Conservation (phyloP, 805 yeast species). For the Barnettozyma botsteinii region DNA sequence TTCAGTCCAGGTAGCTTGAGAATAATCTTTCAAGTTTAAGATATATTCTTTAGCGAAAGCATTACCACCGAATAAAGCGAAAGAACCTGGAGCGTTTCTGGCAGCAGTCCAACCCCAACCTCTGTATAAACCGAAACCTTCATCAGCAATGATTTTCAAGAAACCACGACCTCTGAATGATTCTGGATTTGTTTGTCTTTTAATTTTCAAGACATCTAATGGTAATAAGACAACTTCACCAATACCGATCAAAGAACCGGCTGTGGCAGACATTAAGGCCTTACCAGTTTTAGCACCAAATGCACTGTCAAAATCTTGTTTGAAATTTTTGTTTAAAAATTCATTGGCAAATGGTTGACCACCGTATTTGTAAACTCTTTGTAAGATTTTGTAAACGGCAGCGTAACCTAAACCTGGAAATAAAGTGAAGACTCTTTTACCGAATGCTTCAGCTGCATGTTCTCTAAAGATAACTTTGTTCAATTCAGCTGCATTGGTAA, state of each 20-base stretch:
- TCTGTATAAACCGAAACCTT: constrained; percentile 88
- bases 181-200: constrained; percentile 99
- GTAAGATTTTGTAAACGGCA: constrained; percentile 92
- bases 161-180: constrained; percentile 98
- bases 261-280: constrained; percentile 94
- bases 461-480: constrained; percentile 85
- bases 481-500: constrained; percentile 57
- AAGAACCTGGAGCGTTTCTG: constrained; percentile 98
- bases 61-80: constrained; percentile 96
- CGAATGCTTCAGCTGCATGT: constrained; percentile 65
- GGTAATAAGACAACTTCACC: constrained; percentile 97
- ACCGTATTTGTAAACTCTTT: constrained; percentile 97
- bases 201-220: constrained; percentile 92
- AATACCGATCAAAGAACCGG: constrained; percentile 95
- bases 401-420: constrained; percentile 99
- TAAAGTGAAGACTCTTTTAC: constrained; percentile 68
- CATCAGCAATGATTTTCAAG: constrained; percentile 76
- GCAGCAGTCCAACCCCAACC: constrained; percentile 99
- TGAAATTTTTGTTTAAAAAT: constrained; percentile 71
- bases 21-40: constrained; percentile 78
- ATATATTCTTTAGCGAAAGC: constrained; percentile 98
- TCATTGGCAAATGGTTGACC: constrained; percentile 99
- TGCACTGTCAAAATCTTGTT: constrained; percentile 57
- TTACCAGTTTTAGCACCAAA: constrained; percentile 96
- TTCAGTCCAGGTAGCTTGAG: constrained; percentile 90